phyloP scores from a whole-genome alignment of 2,329 filamentous ascomycete species.

The Fusarium mundagurra region DNA sequence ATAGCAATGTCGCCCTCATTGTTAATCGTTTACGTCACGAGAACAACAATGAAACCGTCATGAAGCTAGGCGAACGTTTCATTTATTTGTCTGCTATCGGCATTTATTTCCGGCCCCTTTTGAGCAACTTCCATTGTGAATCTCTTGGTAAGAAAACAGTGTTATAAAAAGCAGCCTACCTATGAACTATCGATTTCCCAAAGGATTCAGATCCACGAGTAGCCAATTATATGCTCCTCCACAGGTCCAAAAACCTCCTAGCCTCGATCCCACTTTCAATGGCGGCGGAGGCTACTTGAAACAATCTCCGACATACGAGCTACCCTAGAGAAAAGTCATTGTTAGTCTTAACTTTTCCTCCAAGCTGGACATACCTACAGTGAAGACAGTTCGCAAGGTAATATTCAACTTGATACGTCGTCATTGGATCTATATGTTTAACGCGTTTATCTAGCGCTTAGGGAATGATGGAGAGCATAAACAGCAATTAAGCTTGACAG shows the following conservation, averaged over 20 bases:
- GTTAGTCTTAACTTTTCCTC: no score
- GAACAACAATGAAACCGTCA: neutral
- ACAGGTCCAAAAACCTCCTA: neutral
- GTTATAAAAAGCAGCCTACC: no score
- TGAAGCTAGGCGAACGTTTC: neutral
- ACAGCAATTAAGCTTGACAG: no score
- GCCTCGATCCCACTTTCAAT: neutral
- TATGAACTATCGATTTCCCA: neutral
- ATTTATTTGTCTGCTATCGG: accelerated
- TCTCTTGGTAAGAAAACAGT: neutral
- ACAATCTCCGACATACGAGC: neutral
- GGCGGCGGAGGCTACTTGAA: no score
- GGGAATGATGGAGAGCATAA: no score
- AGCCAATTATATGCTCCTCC: neutral
- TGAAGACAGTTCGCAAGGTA: no score
- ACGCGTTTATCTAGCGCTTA: no score
- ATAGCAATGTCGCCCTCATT: neutral
- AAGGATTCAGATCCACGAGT: no score
- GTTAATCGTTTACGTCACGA: no score
- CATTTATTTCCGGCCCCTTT: neutral
- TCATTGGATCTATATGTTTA: no score
- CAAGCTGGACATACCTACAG: no score
- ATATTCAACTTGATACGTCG: no score
- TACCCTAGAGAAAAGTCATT: neutral
- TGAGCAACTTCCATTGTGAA: neutral